Evolutionary conservation across 805 yeast genomes (phyloP).

Genomic region (Metschnikowia matae): DNA sequence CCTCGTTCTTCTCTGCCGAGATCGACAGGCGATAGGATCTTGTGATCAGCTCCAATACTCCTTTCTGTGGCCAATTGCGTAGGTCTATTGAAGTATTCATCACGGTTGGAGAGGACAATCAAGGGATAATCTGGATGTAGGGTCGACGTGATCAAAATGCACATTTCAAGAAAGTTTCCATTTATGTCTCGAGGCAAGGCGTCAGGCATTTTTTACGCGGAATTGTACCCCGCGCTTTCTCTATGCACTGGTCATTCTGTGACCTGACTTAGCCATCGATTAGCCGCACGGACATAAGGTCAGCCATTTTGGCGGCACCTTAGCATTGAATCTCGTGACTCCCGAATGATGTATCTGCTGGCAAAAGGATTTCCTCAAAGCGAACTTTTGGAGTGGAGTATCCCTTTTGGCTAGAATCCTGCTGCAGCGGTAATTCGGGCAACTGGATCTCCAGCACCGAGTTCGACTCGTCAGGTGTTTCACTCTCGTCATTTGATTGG

Average conservation of each 20-base stretch:
- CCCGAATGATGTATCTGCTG: conserved; percentile 13
- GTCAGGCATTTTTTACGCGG: not conserved
- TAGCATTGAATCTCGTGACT: conserved; percentile 15
- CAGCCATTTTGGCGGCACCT: not conserved
- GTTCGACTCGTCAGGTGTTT: not conserved
- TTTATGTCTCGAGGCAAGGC: not conserved
- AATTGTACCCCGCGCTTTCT: not conserved
- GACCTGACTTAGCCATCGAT: not conserved
- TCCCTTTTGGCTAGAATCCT: not conserved
- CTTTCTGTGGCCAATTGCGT: conserved; percentile 55
- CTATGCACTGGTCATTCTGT: not conserved
- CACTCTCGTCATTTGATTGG: not conserved
- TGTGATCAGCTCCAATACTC: conserved; percentile 25
- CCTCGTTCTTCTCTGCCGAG: conserved; percentile 72
- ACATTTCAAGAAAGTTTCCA: conserved; percentile 46
- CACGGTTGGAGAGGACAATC: conserved; percentile 77
- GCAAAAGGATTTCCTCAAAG: conserved; percentile 6
- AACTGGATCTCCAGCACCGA: conserved; percentile 3
- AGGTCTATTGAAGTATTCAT: conserved; percentile 73
- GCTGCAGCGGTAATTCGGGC: conserved; percentile 1
- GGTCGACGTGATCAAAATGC: conserved; percentile 67
- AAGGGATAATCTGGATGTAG: conserved; percentile 72
- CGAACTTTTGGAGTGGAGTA: not conserved
- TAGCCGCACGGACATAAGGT: not conserved
- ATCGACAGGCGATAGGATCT: conserved; percentile 67